Percentiles rank a stretch among this genome's conserved stretches.
phyloP scores from a whole-genome alignment of 2,329 filamentous ascomycete species.

The Paecilomyces variotii region DNA sequence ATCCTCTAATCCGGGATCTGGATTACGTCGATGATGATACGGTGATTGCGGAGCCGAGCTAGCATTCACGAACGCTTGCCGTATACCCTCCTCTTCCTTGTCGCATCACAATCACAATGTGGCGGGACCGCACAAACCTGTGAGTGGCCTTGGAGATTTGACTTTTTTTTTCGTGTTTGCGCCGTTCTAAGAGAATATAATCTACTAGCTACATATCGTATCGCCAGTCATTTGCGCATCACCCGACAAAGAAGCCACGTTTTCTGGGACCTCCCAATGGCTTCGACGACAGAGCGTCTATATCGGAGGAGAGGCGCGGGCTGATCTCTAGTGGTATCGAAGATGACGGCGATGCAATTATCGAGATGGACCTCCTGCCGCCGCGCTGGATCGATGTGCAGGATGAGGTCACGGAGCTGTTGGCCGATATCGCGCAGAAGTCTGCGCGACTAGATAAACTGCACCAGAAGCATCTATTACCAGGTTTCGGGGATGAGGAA shows the following conservation, averaged over 20 bases:
- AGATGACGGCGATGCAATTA: slow-evolving; percentile 87
- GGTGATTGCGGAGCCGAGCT: slow-evolving; percentile 1
- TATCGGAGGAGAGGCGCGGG: slow-evolving; percentile 63
- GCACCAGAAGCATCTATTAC: slow-evolving; percentile 94
- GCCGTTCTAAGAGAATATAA: background rate
- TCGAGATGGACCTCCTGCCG: slow-evolving; percentile 95
- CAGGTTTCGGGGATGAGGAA: slow-evolving; percentile 92
- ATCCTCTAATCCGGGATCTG: background rate
- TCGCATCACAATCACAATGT: slow-evolving; percentile 63
- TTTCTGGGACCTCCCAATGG: slow-evolving; percentile 54
- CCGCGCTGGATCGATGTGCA: slow-evolving; percentile 93
- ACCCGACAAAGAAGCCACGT: slow-evolving; percentile 76
- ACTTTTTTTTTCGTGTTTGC: background rate
- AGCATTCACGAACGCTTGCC: slow-evolving; percentile 1
- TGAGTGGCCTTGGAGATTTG: slow-evolving; percentile 40
- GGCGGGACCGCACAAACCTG: slow-evolving; percentile 99
- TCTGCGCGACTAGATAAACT: slow-evolving; percentile 80
- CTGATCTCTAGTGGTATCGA: slow-evolving; percentile 67
- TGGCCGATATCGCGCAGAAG: slow-evolving; percentile 73
- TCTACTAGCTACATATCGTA: slow-evolving; percentile 83
- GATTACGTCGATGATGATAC: background rate
- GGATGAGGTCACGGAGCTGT: slow-evolving; percentile 80
- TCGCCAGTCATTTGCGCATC: slow-evolving; percentile 95
- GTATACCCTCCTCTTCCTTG: slow-evolving; percentile 2
- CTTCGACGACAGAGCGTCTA: slow-evolving; percentile 54